Conservation (phyloP, 768 basidiomycete genomes). For the Boletus rufocinnamomeus region DNA sequence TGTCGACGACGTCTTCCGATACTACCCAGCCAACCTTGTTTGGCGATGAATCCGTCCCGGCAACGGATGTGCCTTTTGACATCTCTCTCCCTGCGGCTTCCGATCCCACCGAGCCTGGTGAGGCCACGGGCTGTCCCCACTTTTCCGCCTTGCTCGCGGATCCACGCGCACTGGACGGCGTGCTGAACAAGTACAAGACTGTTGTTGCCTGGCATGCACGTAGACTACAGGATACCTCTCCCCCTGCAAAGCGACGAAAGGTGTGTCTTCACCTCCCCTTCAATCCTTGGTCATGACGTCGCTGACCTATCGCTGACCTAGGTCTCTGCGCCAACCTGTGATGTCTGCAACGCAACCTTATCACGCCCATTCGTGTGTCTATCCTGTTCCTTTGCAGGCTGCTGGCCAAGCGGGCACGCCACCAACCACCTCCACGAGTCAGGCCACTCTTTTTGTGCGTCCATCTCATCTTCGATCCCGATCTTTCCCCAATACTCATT, state of each 20-base stretch:
- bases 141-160: constrained; percentile 41
- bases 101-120: constrained; percentile 16
- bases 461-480: not conserved
- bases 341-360: constrained; percentile 54
- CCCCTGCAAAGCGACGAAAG: constrained; percentile 64
- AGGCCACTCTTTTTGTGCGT: constrained; percentile 69
- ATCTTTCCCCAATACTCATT: not conserved
- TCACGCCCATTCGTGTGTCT: constrained; percentile 72
- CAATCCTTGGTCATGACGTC: not conserved
- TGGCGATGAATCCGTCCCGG: constrained; percentile 25
- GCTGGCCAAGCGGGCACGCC: constrained; percentile 66
- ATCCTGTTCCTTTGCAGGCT: constrained; percentile 68
- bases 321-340: constrained; percentile 64
- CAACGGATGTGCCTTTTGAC: constrained; percentile 17
- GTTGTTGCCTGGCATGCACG: constrained; percentile 58
- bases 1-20: constrained; percentile 36
- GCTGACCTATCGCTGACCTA: constrained; percentile 21
- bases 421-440: constrained; percentile 55
- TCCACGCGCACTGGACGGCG: constrained; percentile 22
- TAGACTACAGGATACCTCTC: constrained; percentile 46
- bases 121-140: constrained; percentile 40
- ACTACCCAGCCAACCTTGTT: constrained; percentile 32
- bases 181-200: constrained; percentile 54
- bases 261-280: constrained; percentile 38
- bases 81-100: constrained; percentile 7